Evolutionary conservation across 768 basidiomycete species (phyloP).

Genomic region (Chlorophyllum brunneum): DNA sequence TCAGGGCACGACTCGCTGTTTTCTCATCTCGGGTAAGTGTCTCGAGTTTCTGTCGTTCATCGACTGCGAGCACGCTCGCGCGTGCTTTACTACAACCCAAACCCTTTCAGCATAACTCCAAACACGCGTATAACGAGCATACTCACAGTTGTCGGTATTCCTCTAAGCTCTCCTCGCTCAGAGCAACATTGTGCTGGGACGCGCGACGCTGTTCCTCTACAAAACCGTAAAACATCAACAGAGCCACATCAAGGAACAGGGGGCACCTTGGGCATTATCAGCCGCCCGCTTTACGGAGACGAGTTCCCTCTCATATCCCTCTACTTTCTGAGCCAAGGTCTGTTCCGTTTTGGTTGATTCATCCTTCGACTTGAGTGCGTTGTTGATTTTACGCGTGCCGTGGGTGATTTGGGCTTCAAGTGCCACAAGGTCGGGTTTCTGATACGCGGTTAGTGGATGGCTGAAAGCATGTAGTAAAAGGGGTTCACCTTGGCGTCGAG

Average conservation of each 20-base stretch:
- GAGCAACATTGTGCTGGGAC: slow-evolving; percentile 69
- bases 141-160: slow-evolving; percentile 83
- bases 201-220: slow-evolving; percentile 72
- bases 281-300: slow-evolving; percentile 63
- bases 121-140: not conserved
- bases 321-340: slow-evolving; percentile 44
- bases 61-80: slow-evolving; percentile 75
- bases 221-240: not conserved
- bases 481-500: slow-evolving; percentile 72
- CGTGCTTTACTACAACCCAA: slow-evolving; percentile 60
- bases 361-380: slow-evolving; percentile 59
- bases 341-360: slow-evolving; percentile 57
- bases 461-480: not conserved
- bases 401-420: slow-evolving; percentile 89
- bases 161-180: slow-evolving; percentile 80
- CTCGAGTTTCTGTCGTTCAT: slow-evolving; percentile 85
- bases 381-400: slow-evolving; percentile 71
- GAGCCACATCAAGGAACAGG: not conserved
- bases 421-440: slow-evolving; percentile 84
- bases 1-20: slow-evolving; percentile 57
- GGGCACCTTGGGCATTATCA: slow-evolving; percentile 70
- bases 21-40: slow-evolving; percentile 81
- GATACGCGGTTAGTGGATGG: not conserved
- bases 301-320: slow-evolving; percentile 61
- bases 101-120: not conserved